Base-by-base conservation (phyloP, 1,139 yeast species). In the Yamadazyma songkhlaensis region DNA sequence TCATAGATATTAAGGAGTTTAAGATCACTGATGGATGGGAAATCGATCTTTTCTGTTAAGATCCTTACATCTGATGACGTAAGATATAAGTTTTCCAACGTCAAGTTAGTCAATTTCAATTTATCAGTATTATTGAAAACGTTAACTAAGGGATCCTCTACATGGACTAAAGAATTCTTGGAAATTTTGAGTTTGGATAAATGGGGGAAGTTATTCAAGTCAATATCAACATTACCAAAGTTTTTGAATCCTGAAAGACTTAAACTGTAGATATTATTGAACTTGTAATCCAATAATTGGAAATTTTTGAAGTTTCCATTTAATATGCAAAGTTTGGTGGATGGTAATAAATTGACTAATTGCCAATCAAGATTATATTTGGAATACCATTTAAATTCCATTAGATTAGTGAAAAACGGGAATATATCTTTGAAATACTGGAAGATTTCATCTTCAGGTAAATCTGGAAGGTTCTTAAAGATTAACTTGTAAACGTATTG, bases 361-460 rank as follows among this genome's bases (percentile, higher is more conserved):
- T 38, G 37, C 15, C 49, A 35, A 27, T 49, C 48, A 6, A 54
- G 36, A 38, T 49, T 46, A 31, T 46, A 45, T 28, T 45, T 44
- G 8, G 49, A 48, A 27, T 48, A 48, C 66, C 65, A 61, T 29
- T 49, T 45, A 31, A 61, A 53, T 17, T 49, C 50, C 6, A 34
- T 38, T 31, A 61, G 44, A 36, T 51, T 53, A 1, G 17, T 29
- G 37, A 61, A 49, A 7, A 43, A 28, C 1, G 60, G 61, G 27
- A 60, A 43, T 6, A 50, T 42, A 3, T 32, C 12, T n/a, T 41
- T 30, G 11, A 61, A 44, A 23, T 45, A 46, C 6, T 44, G 36
- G n/a, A 48, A 31, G 13, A 60, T 38, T 28, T 49, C 51, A 21
- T 53, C 47, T 37, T 59, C 64, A 3, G 63, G 59, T 11, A 61